Conservation (phyloP, 208 protist genomes). For the Vickermania spadyakhi region DNA sequence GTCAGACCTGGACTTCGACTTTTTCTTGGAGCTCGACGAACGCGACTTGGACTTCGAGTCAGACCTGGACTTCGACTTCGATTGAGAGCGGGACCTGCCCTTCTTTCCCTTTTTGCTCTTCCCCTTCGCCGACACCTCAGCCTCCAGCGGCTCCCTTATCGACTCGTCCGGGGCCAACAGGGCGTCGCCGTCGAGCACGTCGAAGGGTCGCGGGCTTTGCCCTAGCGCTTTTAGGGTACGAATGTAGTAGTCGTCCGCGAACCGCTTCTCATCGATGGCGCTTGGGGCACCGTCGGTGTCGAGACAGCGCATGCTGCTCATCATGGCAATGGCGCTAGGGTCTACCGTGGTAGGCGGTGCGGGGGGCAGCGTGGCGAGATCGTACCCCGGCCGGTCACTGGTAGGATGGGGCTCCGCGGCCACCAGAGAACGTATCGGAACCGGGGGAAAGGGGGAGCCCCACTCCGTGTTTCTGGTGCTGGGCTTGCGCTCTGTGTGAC, state of each 20-base stretch:
- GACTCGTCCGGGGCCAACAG: not conserved
- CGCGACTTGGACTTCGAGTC: not conserved
- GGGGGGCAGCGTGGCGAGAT: not conserved
- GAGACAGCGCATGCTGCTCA: not conserved
- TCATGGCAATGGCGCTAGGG: not conserved
- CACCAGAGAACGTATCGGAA: no score
- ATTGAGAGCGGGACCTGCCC: not conserved
- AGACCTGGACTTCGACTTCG: not conserved
- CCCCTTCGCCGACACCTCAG: not conserved
- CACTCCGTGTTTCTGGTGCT: not conserved
- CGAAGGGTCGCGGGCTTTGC: not conserved
- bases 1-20: slow-evolving; percentile 1
- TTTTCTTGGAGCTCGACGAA: not conserved
- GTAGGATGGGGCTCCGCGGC: not conserved
- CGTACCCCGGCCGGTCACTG: not conserved
- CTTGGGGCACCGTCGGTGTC: not conserved
- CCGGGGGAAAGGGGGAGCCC: not conserved
- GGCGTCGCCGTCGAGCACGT: not conserved
- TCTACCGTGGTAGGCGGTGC: not conserved
- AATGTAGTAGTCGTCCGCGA: not conserved
- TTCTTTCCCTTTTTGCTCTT: not conserved
- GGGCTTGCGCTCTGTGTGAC: not conserved
- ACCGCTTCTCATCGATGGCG: not conserved
- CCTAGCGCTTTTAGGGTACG: not conserved
- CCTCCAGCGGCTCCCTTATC: no score